These are phyloP conservation scores for Theileria parva DNA, from an alignment of 169 alveolate species.

Conservation along the genomic window DNA sequence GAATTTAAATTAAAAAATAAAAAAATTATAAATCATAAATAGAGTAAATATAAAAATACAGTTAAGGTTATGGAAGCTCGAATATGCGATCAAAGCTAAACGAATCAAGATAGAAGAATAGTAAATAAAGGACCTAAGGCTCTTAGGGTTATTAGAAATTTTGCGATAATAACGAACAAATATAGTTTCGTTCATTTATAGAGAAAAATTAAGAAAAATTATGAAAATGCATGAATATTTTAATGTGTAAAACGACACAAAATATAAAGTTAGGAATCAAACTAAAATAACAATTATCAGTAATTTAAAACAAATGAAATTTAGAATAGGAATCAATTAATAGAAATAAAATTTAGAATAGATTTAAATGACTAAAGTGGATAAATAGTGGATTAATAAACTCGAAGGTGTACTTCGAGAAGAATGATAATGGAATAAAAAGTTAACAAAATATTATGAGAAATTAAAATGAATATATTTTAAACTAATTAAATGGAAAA, in stretches of 20 bases:
- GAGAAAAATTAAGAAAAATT: neutral
- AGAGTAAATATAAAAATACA: conserved; percentile 14
- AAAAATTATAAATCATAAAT: neutral
- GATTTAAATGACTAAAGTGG: no score
- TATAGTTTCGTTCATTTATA: neutral
- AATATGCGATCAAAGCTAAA: conserved; percentile 22
- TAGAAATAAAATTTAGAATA: no score
- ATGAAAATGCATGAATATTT: neutral
- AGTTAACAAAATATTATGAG: neutral
- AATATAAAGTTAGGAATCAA: neutral
- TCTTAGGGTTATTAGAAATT: neutral
- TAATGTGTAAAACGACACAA: neutral
- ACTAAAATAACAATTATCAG: neutral
- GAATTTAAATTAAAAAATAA: neutral
- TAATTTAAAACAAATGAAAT: neutral
- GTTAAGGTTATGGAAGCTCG: conserved; percentile 24
- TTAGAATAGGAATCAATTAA: neutral
- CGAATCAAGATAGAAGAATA: conserved; percentile 21
- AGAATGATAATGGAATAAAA: neutral
- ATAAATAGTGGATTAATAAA: no score
- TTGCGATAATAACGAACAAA: neutral
- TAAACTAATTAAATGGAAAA: neutral
- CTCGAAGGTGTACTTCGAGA: neutral
- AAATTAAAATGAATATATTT: neutral
- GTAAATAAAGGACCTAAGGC: conserved; percentile 28